Evolutionary conservation across 1,284 basidiomycete genomes (phyloP).

Genomic region (Cryptococcus maquisensis): DNA sequence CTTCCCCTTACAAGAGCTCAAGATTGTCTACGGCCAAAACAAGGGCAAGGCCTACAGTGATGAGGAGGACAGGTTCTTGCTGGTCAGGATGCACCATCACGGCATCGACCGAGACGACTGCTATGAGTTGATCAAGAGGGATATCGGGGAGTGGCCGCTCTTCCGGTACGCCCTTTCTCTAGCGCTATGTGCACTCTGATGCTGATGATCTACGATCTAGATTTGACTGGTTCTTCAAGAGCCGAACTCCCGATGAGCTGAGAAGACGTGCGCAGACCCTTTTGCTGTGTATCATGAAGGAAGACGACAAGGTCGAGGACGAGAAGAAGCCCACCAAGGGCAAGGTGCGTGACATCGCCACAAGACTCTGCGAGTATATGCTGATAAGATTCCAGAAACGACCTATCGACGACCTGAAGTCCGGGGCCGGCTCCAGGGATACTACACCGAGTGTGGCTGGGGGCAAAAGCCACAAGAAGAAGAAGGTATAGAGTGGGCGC

Average conservation of each 20-base stretch:
- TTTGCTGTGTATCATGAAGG: conserved; percentile 87
- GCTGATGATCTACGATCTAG: conserved; percentile 12
- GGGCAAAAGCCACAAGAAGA: background rate
- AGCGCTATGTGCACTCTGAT: background rate
- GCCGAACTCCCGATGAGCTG: conserved; percentile 84
- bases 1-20: conserved; percentile 91
- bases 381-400: conserved; percentile 41
- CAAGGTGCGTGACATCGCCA: conserved; percentile 29
- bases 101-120: conserved; percentile 88
- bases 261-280: conserved; percentile 85
- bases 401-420: conserved; percentile 49
- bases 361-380: background rate
- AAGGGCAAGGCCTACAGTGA: conserved; percentile 95
- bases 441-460: conserved; percentile 35
- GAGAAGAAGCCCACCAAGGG: conserved; percentile 42
- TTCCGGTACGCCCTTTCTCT: conserved; percentile 57
- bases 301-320: conserved; percentile 59
- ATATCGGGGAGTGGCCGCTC: conserved; percentile 92
- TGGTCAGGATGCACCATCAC: conserved; percentile 87
- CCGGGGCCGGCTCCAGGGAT: conserved; percentile 36
- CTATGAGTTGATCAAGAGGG: conserved; percentile 93
- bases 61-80: conserved; percentile 93
- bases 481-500: too few species aligned
- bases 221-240: conserved; percentile 99
- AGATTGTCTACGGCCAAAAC: conserved; percentile 88